Percentiles rank a stretch among this genome's conserved stretches.
Evolutionary conservation across 768 basidiomycete species (phyloP).

Genomic region (Naganishia vishniacii): DNA sequence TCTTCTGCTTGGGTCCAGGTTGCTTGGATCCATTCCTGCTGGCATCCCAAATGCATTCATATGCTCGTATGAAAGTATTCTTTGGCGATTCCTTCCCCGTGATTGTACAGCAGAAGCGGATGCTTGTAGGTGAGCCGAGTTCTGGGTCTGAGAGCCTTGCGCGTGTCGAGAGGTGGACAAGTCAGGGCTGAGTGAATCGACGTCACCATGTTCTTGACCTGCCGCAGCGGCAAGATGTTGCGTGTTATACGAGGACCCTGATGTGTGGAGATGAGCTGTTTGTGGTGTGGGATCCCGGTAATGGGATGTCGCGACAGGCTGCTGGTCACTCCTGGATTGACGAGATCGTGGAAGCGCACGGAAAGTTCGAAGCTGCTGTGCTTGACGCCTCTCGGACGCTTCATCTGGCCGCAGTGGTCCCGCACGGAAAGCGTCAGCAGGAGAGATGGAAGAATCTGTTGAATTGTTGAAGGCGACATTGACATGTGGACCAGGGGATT

Average conservation of each 20-base stretch:
- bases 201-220: no score
- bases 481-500: neutral
- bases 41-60: slow-evolving; percentile 24
- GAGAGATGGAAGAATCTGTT: neutral
- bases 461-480: slow-evolving; percentile 4
- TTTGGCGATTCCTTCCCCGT: neutral
- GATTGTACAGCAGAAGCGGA: no score
- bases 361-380: slow-evolving; percentile 1
- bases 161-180: no score
- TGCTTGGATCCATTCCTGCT: slow-evolving; percentile 9
- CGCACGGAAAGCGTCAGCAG: neutral
- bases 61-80: slow-evolving; percentile 19
- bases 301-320: no score
- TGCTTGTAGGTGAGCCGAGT: neutral
- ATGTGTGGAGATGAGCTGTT: no score
- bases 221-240: no score
- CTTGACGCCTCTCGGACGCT: neutral
- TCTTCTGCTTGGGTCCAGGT: neutral
- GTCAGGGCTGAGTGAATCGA: no score
- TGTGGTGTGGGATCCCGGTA: no score
- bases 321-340: neutral
- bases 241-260: no score
- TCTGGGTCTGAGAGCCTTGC: neutral
- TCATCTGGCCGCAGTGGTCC: slow-evolving; percentile 2
- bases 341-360: slow-evolving; percentile 7